These are phyloP conservation scores for Trapa incisa DNA, from an alignment of 345 rosid genomes.

Conservation along the genomic window DNA sequence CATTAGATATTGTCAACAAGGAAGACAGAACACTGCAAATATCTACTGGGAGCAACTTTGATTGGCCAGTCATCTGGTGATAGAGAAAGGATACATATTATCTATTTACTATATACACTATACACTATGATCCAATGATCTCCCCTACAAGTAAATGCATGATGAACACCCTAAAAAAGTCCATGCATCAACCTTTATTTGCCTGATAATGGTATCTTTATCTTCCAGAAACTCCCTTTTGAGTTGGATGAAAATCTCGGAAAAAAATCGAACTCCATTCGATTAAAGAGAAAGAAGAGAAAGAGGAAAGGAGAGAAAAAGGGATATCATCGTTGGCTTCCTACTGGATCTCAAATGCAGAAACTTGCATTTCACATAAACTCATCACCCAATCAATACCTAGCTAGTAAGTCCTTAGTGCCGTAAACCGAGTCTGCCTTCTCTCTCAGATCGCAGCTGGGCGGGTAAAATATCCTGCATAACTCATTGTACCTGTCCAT, in stretches of 20 bases:
- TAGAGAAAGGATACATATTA: background rate
- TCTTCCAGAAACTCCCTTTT: background rate
- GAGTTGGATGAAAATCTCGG: background rate
- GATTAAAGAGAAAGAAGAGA: background rate
- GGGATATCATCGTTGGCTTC: background rate
- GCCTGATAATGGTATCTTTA: background rate
- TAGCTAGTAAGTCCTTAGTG: background rate
- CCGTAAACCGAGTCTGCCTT: background rate
- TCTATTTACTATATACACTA: background rate
- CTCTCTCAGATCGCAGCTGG: background rate
- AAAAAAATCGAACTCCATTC: background rate
- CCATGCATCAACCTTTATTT: background rate
- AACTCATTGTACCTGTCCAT: conserved; percentile 35
- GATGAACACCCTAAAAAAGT: background rate
- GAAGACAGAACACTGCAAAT: too few relatives aligned
- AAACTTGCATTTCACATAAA: background rate
- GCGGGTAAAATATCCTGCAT: conserved; percentile 20
- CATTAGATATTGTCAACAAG: too few relatives aligned
- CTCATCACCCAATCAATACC: too few relatives aligned
- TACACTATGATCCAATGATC: background rate
- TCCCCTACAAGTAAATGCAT: background rate
- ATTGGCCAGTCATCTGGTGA: background rate
- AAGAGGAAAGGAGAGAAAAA: background rate
- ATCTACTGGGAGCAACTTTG: too few relatives aligned
- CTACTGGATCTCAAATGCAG: background rate